Base-by-base conservation (phyloP, 805 yeast genomes). In the Cyberlindnera xishuangbannaensis region DNA sequence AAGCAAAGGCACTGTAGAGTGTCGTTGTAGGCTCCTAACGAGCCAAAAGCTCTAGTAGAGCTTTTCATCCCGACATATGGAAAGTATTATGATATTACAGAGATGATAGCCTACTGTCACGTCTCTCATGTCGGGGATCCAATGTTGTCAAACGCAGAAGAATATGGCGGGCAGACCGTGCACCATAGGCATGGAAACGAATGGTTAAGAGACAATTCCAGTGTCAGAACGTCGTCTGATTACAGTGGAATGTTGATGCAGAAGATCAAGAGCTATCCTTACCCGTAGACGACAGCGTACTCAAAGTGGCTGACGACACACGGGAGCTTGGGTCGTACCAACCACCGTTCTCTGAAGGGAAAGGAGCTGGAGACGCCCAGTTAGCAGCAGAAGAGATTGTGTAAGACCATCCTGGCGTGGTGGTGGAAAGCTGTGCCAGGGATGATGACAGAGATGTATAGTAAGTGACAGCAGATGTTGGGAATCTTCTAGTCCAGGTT, bases 391-490 rank as follows among this genome's bases (percentile, higher is more conserved):
- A 77, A 13, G 73, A 66, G 45, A 75, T 67, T 1, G 83, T 66
- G 52, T 85, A 83, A 10, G 77, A 67, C 88, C 96, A 84, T 29
- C 88, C 86, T 8, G 88, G 87, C 1, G 97, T 90, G 19, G 73
- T 43, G 2, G 97, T 90, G 4, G 95, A 73, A 9, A 53, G 54
- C 37, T 63, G 67, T 3, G 51, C 44, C 19, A 55, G 36, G 3
- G 43, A 30, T 4, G 59, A 48, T 8, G 59, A 50, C 18, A 60
- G 30, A 1, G 82, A 61, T 7, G 73, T 48, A 58, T 67, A 86
- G 47, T 72, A 73, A 0, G 83, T 70, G 37, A 72, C 83, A 0
- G 83, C 65, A 31, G 86, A 74, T 1, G 94, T 73, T 15, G 92
- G 78, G 57, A 59, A 78, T 44, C 76, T 65, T 47, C 78, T 69